phyloP scores from a whole-genome alignment of 2,329 filamentous ascomycete genomes.

The Pseudocercospora eumusae region DNA sequence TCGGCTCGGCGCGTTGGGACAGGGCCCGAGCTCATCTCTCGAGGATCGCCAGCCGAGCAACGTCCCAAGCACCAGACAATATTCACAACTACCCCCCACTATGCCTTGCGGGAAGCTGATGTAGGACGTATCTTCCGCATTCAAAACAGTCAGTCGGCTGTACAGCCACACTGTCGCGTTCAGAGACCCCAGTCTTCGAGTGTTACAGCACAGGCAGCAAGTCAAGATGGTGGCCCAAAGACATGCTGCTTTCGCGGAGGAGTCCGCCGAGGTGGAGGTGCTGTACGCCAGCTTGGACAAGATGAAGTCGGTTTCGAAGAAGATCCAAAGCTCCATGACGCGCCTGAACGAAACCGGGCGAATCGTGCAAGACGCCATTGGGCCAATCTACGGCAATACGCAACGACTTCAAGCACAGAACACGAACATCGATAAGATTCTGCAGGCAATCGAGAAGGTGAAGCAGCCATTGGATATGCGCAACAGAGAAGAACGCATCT shows the following conservation, averaged over 20 bases:
- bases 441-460: slow-evolving; percentile 83
- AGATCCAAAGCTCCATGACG: slow-evolving; percentile 84
- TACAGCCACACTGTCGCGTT: not conserved
- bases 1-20: not conserved
- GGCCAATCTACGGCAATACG: slow-evolving; percentile 89
- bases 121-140: not conserved
- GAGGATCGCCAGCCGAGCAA: not conserved
- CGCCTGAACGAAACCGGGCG: slow-evolving; percentile 85
- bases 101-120: not conserved
- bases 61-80: not conserved
- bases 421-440: slow-evolving; percentile 82
- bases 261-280: slow-evolving; percentile 68
- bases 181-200: not conserved
- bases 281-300: slow-evolving; percentile 76
- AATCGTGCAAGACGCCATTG: slow-evolving; percentile 87
- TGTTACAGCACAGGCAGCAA: not conserved
- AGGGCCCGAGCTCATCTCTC: not conserved
- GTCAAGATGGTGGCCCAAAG: slow-evolving; percentile 56
- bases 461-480: slow-evolving; percentile 91
- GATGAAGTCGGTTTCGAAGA: slow-evolving; percentile 89
- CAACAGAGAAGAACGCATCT: slow-evolving; percentile 86
- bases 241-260: slow-evolving; percentile 63
- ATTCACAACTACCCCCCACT: not conserved
- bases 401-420: slow-evolving; percentile 84
- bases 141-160: not conserved